A percentile compares a stretch with the other conserved stretches of the same genome.
phyloP scores from a whole-genome alignment of 805 yeast genomes.

The Metschnikowia matae region DNA sequence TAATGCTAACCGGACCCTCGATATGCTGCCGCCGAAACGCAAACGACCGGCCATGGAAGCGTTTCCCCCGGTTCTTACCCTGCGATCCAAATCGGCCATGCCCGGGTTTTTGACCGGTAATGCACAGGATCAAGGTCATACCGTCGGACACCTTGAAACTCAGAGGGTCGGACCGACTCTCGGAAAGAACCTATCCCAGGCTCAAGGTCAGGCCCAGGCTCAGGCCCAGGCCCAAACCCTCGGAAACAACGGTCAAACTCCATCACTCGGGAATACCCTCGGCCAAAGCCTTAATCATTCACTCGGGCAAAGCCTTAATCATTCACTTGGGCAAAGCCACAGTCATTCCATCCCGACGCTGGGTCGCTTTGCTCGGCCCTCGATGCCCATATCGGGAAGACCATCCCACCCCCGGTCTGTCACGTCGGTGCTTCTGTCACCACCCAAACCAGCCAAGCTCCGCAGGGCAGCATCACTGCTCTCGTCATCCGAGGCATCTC shows the following conservation, averaged over 20 bases:
- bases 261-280: background rate
- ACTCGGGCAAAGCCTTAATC: background rate
- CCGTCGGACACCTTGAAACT: background rate
- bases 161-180: background rate
- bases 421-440: constrained; percentile 13
- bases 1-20: constrained; percentile 8
- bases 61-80: constrained; percentile 9
- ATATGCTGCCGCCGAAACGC: constrained; percentile 10
- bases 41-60: constrained; percentile 8
- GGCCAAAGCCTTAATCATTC: background rate
- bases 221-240: too few relatives aligned
- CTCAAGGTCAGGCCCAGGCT: too few relatives aligned
- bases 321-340: too few relatives aligned
- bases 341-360: too few relatives aligned
- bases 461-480: constrained; percentile 17
- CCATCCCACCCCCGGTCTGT: constrained; percentile 10
- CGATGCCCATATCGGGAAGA: constrained; percentile 6
- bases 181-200: background rate
- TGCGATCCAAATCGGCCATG: constrained; percentile 15
- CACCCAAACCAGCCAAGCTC: constrained; percentile 19
- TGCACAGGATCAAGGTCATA: background rate
- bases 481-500: constrained; percentile 9
- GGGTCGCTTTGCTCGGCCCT: constrained; percentile 10
- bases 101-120: constrained; percentile 9
- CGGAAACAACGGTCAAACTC: too few relatives aligned